Evolutionary conservation across 352 stramenopile species (phyloP), one percentile per base, ranked within the genome.

Genomic region (Pythium folliculosum): DNA sequence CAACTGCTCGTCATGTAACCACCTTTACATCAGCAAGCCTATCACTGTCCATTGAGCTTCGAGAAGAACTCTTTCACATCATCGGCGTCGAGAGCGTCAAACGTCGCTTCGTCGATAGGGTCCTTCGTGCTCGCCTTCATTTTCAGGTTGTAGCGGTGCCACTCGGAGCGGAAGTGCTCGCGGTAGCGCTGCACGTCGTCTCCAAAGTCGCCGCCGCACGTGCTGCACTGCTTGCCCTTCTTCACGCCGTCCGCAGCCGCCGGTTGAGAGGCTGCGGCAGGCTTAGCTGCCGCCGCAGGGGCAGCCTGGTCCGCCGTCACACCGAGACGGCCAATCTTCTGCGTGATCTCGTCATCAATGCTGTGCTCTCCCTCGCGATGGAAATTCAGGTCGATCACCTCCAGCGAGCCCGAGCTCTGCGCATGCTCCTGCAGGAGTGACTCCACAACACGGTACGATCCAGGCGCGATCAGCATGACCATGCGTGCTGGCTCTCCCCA

Each of bases 111-210:
- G 53, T 74, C 84, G 60, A 98, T 85, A 22, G 91, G 64, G 6
- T 79, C 55, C 58, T 82, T 72, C 60, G 92, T 95, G 63, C 95
- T 96, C 50, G 97, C 77, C 73, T 99, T 99, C 38, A 97, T 75
- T 70, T 98, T 98, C 44, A 99, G 88, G 77, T 99, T 99, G 82
- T 98, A 99, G 40, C 94, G 87, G 73, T 99, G 96, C 94, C 96
- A 99, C 67, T 99, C 95, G 44, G 86, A 96, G 30, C 92, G 90
- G 76, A 99, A 99, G 73, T 99, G 97, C 45, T 95, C 81, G 38
- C 96, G 85, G 70, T 98, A 98, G 45, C 80, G 79, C 52, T 76
- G 77, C 64, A 94, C 78, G 57, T 89, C 82, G 63, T 89, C 86
- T 35, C 77, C 79, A 67, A 99, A 99, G 49, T 86, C 84, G 5